A percentile compares a stretch with the other conserved stretches of the same genome.
Conservation (phyloP, 2,329 filamentous ascomycete genomes). For the Pestalotiopsis sp. region DNA sequence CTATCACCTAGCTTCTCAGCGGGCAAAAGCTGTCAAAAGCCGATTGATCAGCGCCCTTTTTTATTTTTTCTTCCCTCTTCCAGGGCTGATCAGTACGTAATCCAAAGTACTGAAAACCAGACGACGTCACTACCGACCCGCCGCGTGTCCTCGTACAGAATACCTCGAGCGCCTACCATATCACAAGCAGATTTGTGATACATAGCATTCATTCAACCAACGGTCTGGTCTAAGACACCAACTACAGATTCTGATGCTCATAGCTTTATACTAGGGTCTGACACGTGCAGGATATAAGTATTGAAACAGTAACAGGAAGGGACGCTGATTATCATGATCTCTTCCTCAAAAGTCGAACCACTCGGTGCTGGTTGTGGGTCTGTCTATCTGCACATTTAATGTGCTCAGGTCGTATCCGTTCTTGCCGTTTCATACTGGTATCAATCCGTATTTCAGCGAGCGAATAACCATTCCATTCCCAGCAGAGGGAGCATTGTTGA, state of each 20-base stretch:
- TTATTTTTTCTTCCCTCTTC: background rate
- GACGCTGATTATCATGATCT: background rate
- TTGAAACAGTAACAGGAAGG: background rate
- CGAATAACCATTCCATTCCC: no score
- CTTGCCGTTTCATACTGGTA: background rate
- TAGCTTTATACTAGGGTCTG: background rate
- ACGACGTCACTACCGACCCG: background rate
- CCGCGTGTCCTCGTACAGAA: background rate
- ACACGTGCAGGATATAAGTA: background rate
- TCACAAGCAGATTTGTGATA: background rate
- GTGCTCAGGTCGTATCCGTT: no score
- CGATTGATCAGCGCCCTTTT: background rate
- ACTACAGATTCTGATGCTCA: background rate
- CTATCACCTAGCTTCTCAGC: background rate
- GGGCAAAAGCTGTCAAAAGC: background rate
- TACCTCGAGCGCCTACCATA: background rate
- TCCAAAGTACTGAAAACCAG: background rate
- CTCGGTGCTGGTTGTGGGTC: background rate
- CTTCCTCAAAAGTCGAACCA: background rate
- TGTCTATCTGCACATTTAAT: background rate
- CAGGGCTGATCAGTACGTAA: background rate
- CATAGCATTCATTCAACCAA: background rate
- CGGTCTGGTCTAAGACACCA: background rate
- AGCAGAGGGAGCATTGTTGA: no score
- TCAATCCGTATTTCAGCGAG: no score